Percentiles rank a stretch among this genome's conserved stretches.
Evolutionary conservation across 352 stramenopile genomes (phyloP).

Genomic region (Globisporangium sylvaticum): DNA sequence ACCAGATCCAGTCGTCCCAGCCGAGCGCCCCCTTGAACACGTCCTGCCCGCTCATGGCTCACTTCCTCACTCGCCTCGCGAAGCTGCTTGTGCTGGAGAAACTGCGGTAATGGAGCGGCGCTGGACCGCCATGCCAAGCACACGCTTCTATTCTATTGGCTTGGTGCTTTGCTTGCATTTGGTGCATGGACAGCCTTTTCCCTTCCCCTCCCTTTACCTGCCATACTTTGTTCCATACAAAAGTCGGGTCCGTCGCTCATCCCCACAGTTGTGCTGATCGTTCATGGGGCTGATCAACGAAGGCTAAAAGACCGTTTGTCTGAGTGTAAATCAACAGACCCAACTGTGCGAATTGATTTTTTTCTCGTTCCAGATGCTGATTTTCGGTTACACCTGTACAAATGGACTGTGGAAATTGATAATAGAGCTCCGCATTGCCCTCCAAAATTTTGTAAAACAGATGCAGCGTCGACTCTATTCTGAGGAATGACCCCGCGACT

Average conservation of each 20-base stretch:
- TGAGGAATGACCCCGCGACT: not conserved
- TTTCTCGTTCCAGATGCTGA: not conserved
- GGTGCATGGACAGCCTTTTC: not conserved
- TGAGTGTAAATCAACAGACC: not conserved
- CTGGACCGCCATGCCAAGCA: not conserved
- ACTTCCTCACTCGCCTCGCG: not conserved
- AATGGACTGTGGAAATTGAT: not conserved
- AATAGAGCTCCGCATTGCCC: not conserved
- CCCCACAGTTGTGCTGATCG: not conserved
- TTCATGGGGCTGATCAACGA: not conserved
- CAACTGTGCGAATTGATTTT: constrained; percentile 4
- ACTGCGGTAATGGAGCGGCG: not conserved
- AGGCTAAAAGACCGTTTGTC: not conserved
- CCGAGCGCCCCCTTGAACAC: constrained; percentile 72
- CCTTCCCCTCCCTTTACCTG: not conserved
- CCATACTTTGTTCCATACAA: constrained; percentile 10
- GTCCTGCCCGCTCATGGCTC: constrained; percentile 32
- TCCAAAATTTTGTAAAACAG: not conserved
- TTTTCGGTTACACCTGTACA: not conserved
- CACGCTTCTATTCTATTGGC: not conserved
- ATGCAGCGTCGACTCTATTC: not conserved
- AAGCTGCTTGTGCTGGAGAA: constrained; percentile 1
- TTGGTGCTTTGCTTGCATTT: not conserved
- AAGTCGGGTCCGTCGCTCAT: not conserved
- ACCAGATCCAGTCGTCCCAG: constrained; percentile 83